Percentiles rank a stretch among this genome's conserved stretches.
These are phyloP conservation scores for Colletotrichum chrysophilum DNA, from an alignment of 2,329 filamentous ascomycete species.

Conservation along the genomic window DNA sequence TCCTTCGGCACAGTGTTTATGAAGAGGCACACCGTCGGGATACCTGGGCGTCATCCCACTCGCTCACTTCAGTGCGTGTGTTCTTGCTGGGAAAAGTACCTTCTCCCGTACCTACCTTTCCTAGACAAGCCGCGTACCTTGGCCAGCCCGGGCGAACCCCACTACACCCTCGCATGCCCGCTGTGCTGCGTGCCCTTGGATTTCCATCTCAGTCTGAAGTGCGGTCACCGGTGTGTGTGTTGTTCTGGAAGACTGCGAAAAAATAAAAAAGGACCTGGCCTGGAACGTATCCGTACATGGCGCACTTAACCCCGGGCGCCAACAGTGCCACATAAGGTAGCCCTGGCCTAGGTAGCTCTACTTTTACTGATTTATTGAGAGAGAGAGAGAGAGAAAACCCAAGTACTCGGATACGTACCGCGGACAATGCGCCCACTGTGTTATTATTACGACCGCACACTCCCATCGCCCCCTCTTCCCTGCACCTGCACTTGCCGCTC, in stretches of 20 bases:
- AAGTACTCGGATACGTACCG: background rate
- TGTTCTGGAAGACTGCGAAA: background rate
- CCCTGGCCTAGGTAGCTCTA: background rate
- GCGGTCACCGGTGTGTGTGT: background rate
- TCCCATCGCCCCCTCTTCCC: background rate
- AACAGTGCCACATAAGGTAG: background rate
- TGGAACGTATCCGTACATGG: background rate
- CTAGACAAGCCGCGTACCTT: background rate
- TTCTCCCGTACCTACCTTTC: background rate
- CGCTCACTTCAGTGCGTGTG: background rate
- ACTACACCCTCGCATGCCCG: slow-evolving; percentile 19
- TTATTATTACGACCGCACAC: background rate
- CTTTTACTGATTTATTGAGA: background rate
- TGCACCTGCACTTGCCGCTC: background rate
- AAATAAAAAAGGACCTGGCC: background rate
- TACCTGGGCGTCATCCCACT: slow-evolving; percentile 15
- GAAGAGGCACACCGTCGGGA: background rate
- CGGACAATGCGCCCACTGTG: background rate
- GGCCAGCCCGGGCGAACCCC: slow-evolving; percentile 3
- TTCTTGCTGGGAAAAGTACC: background rate
- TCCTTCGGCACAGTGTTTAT: background rate
- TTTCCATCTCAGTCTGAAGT: background rate
- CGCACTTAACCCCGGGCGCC: background rate
- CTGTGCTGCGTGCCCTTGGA: background rate
- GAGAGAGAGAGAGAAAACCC: too few relatives aligned